Evolutionary conservation across 495 filamentous ascomycete genomes (phyloP), one percentile per base, ranked within the genome.

Genomic region (Xylaria curta): DNA sequence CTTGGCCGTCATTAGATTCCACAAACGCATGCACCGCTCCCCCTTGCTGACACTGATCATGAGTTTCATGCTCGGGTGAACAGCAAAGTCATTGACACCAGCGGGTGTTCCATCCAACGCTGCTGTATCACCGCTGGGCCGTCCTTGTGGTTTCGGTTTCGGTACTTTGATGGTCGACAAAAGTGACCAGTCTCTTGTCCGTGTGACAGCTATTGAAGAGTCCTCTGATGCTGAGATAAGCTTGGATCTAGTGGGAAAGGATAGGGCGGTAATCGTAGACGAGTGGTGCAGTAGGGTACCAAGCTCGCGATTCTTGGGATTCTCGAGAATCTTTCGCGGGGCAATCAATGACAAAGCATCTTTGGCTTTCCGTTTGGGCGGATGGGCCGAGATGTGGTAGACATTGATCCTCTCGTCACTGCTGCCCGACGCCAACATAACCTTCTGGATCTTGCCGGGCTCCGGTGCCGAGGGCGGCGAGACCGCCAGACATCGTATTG

Each of bases 1-100:
- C 85, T 94, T 97, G 4, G 95, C 97, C 36, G 96, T 98, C 75
- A 97, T 93, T 62, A 99, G 77, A 76, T 99, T 98, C 96, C 96
- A 99, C 72, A 98, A 83, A 73, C 96, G 84, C 92, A 99, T 94
- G 75, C 89, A 94, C 66, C 89, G 87, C 84, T 98, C 97, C 51
- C 94, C 94, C 71, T 90, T 92, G 36, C 92, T 90, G 4, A 98
- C 94, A 75, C 89, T 94, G 59, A 99, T 86, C 90, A 97, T 96
- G 66, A 99, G 87, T 83, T 98, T 98, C 87, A 94, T 93, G 81
- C 91, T 94, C 4, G 96, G 97, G 76, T 99, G 97, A 5, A 98
- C 90, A 13, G 97, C 94, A 82, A 98, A 94, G 78, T 94, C 94
- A 76, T 97, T 98, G 58, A 99, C 88, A 15, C 96, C 96, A n/a